Conservation (phyloP, 75 land plant species). For the Ceratopteris richardii region DNA sequence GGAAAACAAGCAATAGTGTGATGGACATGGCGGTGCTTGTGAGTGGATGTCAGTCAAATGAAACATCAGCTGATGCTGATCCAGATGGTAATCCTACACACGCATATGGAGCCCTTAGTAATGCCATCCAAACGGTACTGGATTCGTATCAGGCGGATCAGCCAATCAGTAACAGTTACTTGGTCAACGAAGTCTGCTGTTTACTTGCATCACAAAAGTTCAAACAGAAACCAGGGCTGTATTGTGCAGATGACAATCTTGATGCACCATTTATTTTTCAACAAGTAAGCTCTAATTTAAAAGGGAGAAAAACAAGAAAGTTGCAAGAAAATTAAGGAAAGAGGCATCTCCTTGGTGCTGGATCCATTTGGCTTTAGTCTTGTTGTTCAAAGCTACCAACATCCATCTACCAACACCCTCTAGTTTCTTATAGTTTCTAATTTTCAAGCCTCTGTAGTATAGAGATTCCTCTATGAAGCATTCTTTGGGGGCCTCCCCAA, state of each 20-base stretch:
- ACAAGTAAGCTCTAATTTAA: too few species aligned
- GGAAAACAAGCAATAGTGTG: slow-evolving; percentile 5
- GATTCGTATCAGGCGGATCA: slow-evolving; percentile 22
- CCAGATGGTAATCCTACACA: slow-evolving; percentile 34
- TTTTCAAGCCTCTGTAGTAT: too few species aligned
- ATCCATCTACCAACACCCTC: too few species aligned
- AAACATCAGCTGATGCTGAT: slow-evolving; percentile 86
- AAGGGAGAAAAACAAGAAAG: too few species aligned
- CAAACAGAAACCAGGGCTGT: slow-evolving; percentile 77
- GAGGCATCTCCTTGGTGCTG: too few species aligned
- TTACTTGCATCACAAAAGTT: slow-evolving; percentile 45
- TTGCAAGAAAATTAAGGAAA: too few species aligned
- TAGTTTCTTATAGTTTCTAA: too few species aligned
- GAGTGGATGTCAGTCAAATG: slow-evolving; percentile 81
- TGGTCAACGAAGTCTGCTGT: slow-evolving; percentile 47
- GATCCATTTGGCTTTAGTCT: too few species aligned
- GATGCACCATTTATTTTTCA: slow-evolving; percentile 57
- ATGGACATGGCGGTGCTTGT: slow-evolving; percentile 62
- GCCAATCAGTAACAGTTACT: slow-evolving; percentile 42
- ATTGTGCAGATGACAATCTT: slow-evolving; percentile 57
- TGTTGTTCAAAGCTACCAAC: too few species aligned
- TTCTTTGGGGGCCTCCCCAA: too few species aligned
- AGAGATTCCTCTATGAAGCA: too few species aligned
- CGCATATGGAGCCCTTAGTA: slow-evolving; percentile 81
- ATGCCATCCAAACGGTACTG: slow-evolving; percentile 62